Evolutionary conservation across 2,329 filamentous ascomycete species (phyloP).

Genomic region (Stagonosporopsis tanaceti): DNA sequence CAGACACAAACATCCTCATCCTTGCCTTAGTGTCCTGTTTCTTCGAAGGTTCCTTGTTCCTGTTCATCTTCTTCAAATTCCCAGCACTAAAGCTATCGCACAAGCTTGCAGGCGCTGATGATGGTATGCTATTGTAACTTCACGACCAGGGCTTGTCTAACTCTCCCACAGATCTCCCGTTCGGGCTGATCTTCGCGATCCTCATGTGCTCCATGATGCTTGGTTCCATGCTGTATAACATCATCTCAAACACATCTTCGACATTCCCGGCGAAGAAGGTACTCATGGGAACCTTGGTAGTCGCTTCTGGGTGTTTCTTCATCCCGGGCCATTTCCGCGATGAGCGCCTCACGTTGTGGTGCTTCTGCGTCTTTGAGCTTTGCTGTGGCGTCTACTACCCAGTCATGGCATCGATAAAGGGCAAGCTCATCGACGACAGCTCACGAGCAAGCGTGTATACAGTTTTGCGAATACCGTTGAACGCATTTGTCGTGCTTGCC

Average conservation of each 20-base stretch:
- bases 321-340: constrained; percentile 51
- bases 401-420: constrained; percentile 64
- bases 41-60: constrained; percentile 69
- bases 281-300: constrained; percentile 34
- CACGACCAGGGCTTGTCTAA: constrained; percentile 7
- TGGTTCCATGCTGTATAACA: constrained; percentile 64
- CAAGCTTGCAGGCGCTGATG: constrained; percentile 37
- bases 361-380: constrained; percentile 65
- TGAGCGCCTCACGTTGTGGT: constrained; percentile 62
- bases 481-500: constrained; percentile 50
- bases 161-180: constrained; percentile 42
- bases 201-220: constrained; percentile 69
- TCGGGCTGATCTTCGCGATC: constrained; percentile 64
- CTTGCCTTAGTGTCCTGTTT: constrained; percentile 63
- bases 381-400: constrained; percentile 68
- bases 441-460: constrained; percentile 64
- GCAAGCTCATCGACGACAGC: constrained; percentile 62
- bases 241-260: constrained; percentile 36
- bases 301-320: constrained; percentile 43
- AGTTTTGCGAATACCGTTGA: constrained; percentile 66
- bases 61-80: constrained; percentile 71
- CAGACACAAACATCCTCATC: constrained; percentile 61
- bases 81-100: constrained; percentile 58
- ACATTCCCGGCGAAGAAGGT: constrained; percentile 39
- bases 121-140: constrained; percentile 26